These are phyloP conservation scores for Pseudogymnoascus sp. DNA, from an alignment of 2,329 filamentous ascomycete species.

Conservation along the genomic window DNA sequence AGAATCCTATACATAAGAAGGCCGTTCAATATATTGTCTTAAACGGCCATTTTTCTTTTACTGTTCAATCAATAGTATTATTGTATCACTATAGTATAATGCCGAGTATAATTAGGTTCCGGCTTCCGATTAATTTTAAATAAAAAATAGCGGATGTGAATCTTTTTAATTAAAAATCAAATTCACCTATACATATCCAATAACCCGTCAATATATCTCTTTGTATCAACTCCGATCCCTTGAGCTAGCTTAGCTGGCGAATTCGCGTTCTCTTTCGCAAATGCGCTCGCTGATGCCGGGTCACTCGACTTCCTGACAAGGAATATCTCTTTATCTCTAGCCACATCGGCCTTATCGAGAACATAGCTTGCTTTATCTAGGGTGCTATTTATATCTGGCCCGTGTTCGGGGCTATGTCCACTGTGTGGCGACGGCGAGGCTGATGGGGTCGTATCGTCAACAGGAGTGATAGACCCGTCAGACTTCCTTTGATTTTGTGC, in stretches of 20 bases:
- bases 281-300: constrained; percentile 16
- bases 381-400: neutral
- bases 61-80: neutral
- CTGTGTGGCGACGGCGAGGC: neutral
- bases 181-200: constrained; percentile 42
- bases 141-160: neutral
- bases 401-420: neutral
- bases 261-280: constrained; percentile 33
- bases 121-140: neutral
- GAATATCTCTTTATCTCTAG: constrained; percentile 48
- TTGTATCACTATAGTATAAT: neutral
- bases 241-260: constrained; percentile 55
- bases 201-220: constrained; percentile 64
- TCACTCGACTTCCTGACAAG: constrained; percentile 53
- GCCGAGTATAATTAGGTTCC: neutral
- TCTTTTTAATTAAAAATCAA: neutral
- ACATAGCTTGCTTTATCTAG: neutral
- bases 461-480: neutral
- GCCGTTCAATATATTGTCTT: neutral
- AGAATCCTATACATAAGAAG: neutral
- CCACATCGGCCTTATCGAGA: neutral
- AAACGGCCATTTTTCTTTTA: neutral
- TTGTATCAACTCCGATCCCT: constrained; percentile 69
- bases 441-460: neutral
- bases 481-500: neutral